phyloP scores from a whole-genome alignment of 202 grass and related monocot genomes.

The Saccharum hybrid region DNA sequence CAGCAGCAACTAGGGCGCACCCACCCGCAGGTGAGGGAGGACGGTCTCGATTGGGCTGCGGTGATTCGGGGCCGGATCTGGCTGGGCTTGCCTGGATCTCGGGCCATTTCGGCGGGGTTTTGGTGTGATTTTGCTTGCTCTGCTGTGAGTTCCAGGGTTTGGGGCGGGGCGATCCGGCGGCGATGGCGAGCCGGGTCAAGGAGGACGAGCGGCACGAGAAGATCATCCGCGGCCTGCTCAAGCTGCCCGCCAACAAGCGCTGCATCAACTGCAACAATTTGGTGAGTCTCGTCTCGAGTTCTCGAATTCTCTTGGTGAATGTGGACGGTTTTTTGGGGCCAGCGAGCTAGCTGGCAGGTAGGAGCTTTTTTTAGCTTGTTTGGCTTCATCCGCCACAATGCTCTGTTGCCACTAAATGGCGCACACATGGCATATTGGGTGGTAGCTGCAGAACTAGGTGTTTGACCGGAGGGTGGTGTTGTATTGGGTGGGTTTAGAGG shows the following conservation, averaged over 20 bases:
- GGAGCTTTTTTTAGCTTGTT: not conserved
- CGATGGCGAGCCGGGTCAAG: slow-evolving; percentile 79
- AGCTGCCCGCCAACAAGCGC: slow-evolving; percentile 86
- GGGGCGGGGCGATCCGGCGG: slow-evolving; percentile 33
- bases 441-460: not conserved
- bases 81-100: slow-evolving; percentile 41
- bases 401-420: slow-evolving; percentile 14
- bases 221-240: slow-evolving; percentile 89
- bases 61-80: slow-evolving; percentile 40
- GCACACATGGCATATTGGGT: not conserved
- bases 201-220: slow-evolving; percentile 94
- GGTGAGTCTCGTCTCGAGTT: slow-evolving; percentile 49
- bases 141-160: slow-evolving; percentile 38
- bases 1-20: slow-evolving; percentile 16
- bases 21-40: slow-evolving; percentile 26
- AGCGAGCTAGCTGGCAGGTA: not conserved
- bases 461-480: not conserved
- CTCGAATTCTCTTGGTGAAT: slow-evolving; percentile 26
- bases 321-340: slow-evolving; percentile 12
- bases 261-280: slow-evolving; percentile 98
- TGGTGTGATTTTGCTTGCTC: slow-evolving; percentile 17
- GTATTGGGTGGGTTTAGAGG: not conserved
- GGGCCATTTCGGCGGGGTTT: slow-evolving; percentile 26
- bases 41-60: not conserved
- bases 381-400: slow-evolving; percentile 10